Conservation (phyloP, 495 filamentous ascomycete species). For the Cryomyces minteri region DNA sequence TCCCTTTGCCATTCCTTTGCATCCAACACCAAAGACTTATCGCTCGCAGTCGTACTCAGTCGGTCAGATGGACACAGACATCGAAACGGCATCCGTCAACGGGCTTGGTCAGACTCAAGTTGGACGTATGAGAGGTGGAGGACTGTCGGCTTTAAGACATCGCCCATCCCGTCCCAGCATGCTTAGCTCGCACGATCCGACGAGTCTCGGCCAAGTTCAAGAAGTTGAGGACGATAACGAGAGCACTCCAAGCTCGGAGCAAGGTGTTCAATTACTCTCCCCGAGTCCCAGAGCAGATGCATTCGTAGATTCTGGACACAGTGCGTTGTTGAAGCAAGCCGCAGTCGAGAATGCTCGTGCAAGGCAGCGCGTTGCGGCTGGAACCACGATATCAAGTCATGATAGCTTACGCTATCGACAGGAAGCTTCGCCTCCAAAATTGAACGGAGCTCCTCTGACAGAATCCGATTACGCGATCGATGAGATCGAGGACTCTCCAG, state of each 20-base stretch:
- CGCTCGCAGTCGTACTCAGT: conserved; percentile 95
- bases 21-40: conserved; percentile 81
- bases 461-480: conserved; percentile 42
- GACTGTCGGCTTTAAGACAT: conserved; percentile 27
- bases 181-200: conserved; percentile 57
- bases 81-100: background rate
- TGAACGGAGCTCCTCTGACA: no score
- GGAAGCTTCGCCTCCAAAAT: no score
- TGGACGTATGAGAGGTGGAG: background rate
- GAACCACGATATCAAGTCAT: conserved; percentile 2
- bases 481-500: conserved; percentile 18
- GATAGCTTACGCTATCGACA: conserved; percentile 31
- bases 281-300: conserved; percentile 19
- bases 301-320: background rate
- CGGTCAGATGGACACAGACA: conserved; percentile 70
- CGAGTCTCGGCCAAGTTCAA: conserved; percentile 54
- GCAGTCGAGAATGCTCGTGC: background rate
- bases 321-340: background rate
- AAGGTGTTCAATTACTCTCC: conserved; percentile 32
- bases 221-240: conserved; percentile 75
- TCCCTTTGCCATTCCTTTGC: conserved; percentile 77
- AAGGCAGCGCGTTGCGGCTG: background rate
- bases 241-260: conserved; percentile 46
- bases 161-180: conserved; percentile 75
- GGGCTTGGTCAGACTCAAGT: background rate